Conservation (phyloP, 352 stramenopile genomes). For the Globisporangium splendens region DNA sequence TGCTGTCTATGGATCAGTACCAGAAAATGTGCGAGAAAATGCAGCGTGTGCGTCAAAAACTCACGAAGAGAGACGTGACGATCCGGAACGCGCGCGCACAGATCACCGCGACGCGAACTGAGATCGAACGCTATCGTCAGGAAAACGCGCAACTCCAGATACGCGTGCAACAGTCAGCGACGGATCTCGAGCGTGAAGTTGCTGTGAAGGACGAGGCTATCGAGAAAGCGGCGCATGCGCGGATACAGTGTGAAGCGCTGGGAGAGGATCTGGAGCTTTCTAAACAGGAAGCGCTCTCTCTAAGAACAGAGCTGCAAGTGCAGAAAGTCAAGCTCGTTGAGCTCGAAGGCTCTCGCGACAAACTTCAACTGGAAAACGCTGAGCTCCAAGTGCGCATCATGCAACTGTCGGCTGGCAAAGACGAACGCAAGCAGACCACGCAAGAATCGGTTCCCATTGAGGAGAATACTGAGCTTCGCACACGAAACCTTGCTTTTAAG, state of each 20-base stretch:
- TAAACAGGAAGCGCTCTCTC: not conserved
- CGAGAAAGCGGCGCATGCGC: constrained; percentile 32
- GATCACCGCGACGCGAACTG: constrained; percentile 13
- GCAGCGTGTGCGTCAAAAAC: constrained; percentile 25
- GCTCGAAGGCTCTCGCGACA: constrained; percentile 2
- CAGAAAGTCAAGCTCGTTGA: not conserved
- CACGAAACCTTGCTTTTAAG: constrained; percentile 15
- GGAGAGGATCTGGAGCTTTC: not conserved
- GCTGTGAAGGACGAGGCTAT: constrained; percentile 30
- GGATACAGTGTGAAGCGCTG: constrained; percentile 23
- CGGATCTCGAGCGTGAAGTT: constrained; percentile 18
- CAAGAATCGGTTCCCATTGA: not conserved
- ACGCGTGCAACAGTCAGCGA: constrained; percentile 12
- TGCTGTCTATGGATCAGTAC: constrained; percentile 40
- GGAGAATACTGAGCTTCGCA: not conserved
- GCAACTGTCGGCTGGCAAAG: not conserved
- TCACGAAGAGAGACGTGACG: constrained; percentile 32
- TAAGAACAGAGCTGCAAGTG: constrained; percentile 13
- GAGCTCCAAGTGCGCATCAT: not conserved
- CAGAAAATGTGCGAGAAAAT: constrained; percentile 39
- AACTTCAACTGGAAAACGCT: constrained; percentile 3
- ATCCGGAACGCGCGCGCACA: constrained; percentile 29
- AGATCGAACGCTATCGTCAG: constrained; percentile 9
- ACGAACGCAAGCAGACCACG: not conserved
- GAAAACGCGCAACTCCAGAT: constrained; percentile 6